Conservation (phyloP, 2,329 filamentous ascomycete genomes). For the Clonostachys byssicola region DNA sequence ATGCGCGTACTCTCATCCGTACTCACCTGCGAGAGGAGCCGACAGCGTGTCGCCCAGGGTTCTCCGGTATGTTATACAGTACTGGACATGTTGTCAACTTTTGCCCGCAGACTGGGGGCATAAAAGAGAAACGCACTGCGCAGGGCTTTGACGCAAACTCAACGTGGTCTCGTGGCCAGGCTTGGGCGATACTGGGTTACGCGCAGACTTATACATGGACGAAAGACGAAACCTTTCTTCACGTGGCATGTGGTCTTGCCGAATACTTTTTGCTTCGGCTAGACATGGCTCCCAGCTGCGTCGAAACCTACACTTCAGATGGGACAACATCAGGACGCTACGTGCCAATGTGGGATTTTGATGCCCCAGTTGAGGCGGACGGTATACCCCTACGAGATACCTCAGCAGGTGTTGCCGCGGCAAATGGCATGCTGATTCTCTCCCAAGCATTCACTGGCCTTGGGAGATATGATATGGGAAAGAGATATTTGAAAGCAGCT, state of each 20-base stretch:
- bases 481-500: neutral
- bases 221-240: constrained; percentile 29
- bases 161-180: constrained; percentile 42
- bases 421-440: constrained; percentile 29
- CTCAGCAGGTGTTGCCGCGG: constrained; percentile 29
- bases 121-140: constrained; percentile 35
- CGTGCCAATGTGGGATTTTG: constrained; percentile 42
- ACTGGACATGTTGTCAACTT: constrained; percentile 38
- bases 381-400: constrained; percentile 21
- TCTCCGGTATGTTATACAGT: constrained; percentile 17
- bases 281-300: constrained; percentile 11
- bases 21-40: constrained; percentile 30
- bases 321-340: constrained; percentile 6
- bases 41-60: neutral
- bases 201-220: constrained; percentile 41
- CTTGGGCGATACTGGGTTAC: constrained; percentile 43
- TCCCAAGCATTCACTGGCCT: constrained; percentile 15
- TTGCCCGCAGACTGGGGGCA: constrained; percentile 27
- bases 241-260: constrained; percentile 33
- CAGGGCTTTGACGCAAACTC: constrained; percentile 37
- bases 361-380: constrained; percentile 14
- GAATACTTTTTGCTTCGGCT: constrained; percentile 37
- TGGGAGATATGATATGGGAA: neutral
- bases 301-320: neutral
- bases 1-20: constrained; percentile 30